A percentile compares a stretch with the other conserved stretches of the same genome.
Conservation (phyloP, 805 yeast genomes). For the Limtongia smithiae region DNA sequence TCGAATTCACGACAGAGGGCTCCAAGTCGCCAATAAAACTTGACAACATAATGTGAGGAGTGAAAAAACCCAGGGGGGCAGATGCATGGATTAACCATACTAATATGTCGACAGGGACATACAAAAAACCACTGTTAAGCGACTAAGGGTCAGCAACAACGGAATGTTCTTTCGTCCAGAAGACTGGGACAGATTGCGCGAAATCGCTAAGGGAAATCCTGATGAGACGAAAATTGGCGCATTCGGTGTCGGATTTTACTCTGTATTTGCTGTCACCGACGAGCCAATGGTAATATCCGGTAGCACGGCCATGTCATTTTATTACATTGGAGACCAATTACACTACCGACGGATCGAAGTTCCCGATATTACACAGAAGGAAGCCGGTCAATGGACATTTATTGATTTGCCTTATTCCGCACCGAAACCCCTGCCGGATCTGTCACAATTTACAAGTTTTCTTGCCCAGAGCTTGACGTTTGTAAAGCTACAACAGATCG, state of each 20-base stretch:
- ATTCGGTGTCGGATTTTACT: slow-evolving; percentile 54
- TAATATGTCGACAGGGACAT: slow-evolving; percentile 21
- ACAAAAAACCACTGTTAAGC: slow-evolving; percentile 30
- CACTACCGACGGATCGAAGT: slow-evolving; percentile 34
- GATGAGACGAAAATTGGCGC: slow-evolving; percentile 45
- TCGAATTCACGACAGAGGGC: slow-evolving; percentile 33
- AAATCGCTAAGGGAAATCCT: slow-evolving; percentile 44
- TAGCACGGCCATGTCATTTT: slow-evolving; percentile 38
- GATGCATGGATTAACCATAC: no score
- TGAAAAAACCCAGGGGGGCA: no score
- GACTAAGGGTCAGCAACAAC: slow-evolving; percentile 37
- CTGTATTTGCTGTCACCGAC: slow-evolving; percentile 76
- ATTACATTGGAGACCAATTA: slow-evolving; percentile 40
- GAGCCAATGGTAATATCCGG: slow-evolving; percentile 64
- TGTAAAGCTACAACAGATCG: slow-evolving; percentile 35
- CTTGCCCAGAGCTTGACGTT: slow-evolving; percentile 40
- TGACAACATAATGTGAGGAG: slow-evolving; percentile 21
- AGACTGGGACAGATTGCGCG: slow-evolving; percentile 42
- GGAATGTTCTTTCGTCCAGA: slow-evolving; percentile 38
- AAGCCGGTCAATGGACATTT: slow-evolving; percentile 36
- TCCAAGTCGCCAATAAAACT: slow-evolving; percentile 14
- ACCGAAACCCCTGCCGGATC: slow-evolving; percentile 35
- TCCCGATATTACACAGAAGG: slow-evolving; percentile 14
- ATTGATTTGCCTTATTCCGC: slow-evolving; percentile 40
- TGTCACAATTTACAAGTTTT: slow-evolving; percentile 38